Base-by-base conservation (phyloP, 441 rosid species). In the Biscutella laevigata region DNA sequence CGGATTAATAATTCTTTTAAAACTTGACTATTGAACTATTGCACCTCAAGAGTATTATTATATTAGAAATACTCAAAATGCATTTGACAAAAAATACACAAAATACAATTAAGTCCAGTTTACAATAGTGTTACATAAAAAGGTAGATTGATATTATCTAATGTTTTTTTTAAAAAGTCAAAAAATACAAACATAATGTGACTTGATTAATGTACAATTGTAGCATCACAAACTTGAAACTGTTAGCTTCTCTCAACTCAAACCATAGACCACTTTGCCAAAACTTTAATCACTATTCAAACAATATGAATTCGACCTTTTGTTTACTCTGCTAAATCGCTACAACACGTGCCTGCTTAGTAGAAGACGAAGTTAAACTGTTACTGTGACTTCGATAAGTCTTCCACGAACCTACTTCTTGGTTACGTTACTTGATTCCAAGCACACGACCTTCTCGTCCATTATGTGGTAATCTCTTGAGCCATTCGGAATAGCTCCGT, bases 321-420 rank as follows among this genome's bases (percentile, higher is more conserved):
- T 36, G 22, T 13, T 3, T 9, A 2, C 37, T 57, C 40, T 33
- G 63, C 63, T n/a, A n/a, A n/a, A n/a, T n/a, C n/a, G n/a, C n/a
- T 49, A 51, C 55, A 36, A 16, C 37, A 24, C 53, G 36, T 61
- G 24, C 36, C 39, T 40, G 30, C 13, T 24, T 38, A 35, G 27
- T 6, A 13, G 5, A 4, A 52, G n/a, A n/a, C n/a, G n/a, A 26
- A 12, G 15, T 48, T 46, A 66, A 6, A 52, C 45, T 45, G 57
- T 71, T 47, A 73, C 86, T 6, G 68, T 49, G 49, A 71, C 81
- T 65, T 83, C 87, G 11, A 88, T 76, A 4, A 91, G 91, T 73
- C 80, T 82, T 7, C 96, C 95, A 5, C 84, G 73, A 26, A 91
- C 76, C 98, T 96, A 91, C 72, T 72, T 91, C 81, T 80, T 91